Conservation (phyloP, 2,329 filamentous ascomycete genomes). For the Pseudomassariella vexata region DNA sequence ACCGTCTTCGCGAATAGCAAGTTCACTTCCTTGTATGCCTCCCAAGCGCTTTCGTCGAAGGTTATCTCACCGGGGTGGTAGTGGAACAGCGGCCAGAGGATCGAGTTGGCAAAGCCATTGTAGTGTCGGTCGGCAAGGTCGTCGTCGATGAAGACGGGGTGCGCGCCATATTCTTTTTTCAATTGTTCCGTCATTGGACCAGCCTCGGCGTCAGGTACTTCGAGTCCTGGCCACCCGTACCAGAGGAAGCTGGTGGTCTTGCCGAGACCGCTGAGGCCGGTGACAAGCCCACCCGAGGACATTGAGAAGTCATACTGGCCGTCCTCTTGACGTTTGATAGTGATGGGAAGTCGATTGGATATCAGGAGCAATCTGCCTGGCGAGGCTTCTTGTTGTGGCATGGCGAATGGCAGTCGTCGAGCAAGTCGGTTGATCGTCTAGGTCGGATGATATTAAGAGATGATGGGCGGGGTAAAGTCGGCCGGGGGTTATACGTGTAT, state of each 20-base stretch:
- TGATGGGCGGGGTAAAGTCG: too few relatives aligned
- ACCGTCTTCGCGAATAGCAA: constrained; percentile 85
- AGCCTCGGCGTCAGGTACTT: constrained; percentile 81
- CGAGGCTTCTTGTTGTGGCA: constrained; percentile 2
- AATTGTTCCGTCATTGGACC: constrained; percentile 68
- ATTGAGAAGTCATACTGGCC: constrained; percentile 91
- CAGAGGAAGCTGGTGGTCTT: constrained; percentile 95
- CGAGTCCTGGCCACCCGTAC: constrained; percentile 96
- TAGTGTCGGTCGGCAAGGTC: constrained; percentile 93
- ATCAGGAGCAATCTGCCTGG: constrained; percentile 68
- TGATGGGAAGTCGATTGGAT: constrained; percentile 93
- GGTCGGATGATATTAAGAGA: too few relatives aligned
- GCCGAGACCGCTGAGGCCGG: constrained; percentile 81
- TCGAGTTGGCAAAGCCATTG: constrained; percentile 97
- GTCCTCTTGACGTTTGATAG: constrained; percentile 89
- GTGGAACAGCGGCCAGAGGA: constrained; percentile 97
- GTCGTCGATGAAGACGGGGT: constrained; percentile 89
- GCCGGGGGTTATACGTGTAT: too few relatives aligned
- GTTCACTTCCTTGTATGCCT: constrained; percentile 89
- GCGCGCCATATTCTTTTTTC: constrained; percentile 80
- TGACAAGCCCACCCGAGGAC: constrained; percentile 94
- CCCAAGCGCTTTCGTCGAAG: constrained; percentile 93
- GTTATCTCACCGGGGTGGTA: constrained; percentile 98
- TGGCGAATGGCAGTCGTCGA: too few relatives aligned
- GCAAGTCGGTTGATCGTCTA: too few relatives aligned